These are phyloP conservation scores for Darksidea phi DNA, from an alignment of 495 filamentous ascomycete genomes.

Conservation along the genomic window DNA sequence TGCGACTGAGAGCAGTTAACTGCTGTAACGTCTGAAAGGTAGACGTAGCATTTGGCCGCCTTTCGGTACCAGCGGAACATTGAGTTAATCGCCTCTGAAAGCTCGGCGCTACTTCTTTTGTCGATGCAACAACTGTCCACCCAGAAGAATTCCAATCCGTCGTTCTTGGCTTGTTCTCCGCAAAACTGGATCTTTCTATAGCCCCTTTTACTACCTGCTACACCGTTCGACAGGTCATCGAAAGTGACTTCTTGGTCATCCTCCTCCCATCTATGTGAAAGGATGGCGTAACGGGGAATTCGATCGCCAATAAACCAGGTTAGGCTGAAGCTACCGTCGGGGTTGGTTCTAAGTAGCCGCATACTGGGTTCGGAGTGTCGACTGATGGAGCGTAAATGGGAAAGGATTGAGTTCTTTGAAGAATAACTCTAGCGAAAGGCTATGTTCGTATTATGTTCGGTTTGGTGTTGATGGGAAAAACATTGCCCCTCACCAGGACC, in stretches of 20 bases:
- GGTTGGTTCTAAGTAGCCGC: too few relatives aligned
- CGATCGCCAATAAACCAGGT: neutral
- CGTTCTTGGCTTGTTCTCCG: conserved; percentile 4
- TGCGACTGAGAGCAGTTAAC: too few relatives aligned
- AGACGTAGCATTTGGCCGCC: conserved; percentile 23
- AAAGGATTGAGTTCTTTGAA: too few relatives aligned
- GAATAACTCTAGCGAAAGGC: too few relatives aligned
- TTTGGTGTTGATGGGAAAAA: too few relatives aligned
- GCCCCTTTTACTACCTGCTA: conserved; percentile 7
- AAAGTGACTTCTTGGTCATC: conserved; percentile 16
- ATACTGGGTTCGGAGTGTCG: too few relatives aligned
- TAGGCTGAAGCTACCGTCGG: neutral
- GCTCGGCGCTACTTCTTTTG: conserved; percentile 21
- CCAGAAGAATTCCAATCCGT: conserved; percentile 24
- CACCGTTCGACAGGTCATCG: conserved; percentile 8
- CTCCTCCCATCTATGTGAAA: conserved; percentile 29
- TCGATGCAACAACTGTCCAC: conserved; percentile 34
- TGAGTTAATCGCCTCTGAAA: conserved; percentile 25
- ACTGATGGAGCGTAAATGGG: too few relatives aligned
- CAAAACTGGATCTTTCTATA: conserved; percentile 15
- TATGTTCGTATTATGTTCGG: too few relatives aligned
- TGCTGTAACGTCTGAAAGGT: conserved; percentile 28
- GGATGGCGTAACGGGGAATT: conserved; percentile 30
- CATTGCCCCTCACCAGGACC: too few relatives aligned
- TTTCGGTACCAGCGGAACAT: conserved; percentile 29